A percentile compares a stretch with the other conserved stretches of the same genome.
Conservation (phyloP, 2,329 filamentous ascomycete genomes). For the Botrytis galanthina region DNA sequence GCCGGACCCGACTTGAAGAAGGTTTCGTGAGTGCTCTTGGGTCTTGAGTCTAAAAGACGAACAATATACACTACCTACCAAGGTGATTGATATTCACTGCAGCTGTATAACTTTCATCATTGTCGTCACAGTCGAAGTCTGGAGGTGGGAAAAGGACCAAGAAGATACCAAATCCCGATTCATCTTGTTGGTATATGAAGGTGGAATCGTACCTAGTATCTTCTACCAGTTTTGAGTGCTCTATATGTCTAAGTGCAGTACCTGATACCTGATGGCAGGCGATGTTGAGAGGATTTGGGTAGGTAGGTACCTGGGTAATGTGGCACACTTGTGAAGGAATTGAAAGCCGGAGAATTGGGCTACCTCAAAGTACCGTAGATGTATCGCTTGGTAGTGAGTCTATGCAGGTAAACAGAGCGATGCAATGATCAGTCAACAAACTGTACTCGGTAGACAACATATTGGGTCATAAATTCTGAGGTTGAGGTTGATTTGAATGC, state of each 20-base stretch:
- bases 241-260: not conserved
- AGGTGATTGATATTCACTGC: not conserved
- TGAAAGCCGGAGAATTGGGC: not conserved
- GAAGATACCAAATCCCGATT: not conserved
- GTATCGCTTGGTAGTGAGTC: not conserved
- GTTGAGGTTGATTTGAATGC: not conserved
- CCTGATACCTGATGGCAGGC: not conserved
- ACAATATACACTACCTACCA: not conserved
- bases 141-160: not conserved
- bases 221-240: not conserved
- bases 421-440: not conserved
- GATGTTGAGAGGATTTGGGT: not conserved
- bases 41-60: not conserved
- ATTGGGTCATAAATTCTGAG: not conserved
- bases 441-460: not conserved
- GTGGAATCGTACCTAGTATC: not conserved
- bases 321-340: not conserved
- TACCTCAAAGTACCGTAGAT: not conserved
- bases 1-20: constrained; percentile 5
- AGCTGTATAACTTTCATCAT: not conserved
- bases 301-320: not conserved
- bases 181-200: not conserved
- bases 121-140: not conserved
- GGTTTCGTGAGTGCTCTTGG: not conserved
- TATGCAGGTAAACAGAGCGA: not conserved